A percentile compares a stretch with the other conserved stretches of the same genome.
Conservation (phyloP, 2,329 filamentous ascomycete genomes). For the Pseudogymnoascus sp. region DNA sequence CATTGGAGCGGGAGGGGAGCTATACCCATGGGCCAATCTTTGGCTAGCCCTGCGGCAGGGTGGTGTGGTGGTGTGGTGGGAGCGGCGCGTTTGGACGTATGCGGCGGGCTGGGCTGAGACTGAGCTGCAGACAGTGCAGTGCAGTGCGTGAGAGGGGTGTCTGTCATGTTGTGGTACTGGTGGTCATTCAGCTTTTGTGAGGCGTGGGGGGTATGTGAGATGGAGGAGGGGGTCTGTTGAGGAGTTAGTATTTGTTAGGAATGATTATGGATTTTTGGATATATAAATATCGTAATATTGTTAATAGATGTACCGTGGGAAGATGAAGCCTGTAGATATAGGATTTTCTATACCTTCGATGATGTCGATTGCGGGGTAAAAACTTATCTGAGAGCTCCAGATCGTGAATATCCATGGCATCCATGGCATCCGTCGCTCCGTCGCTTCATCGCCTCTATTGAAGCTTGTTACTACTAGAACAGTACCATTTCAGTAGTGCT, state of each 20-base stretch:
- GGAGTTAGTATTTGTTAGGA: neutral
- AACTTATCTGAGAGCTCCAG: neutral
- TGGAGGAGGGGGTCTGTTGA: neutral
- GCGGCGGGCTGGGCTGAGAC: neutral
- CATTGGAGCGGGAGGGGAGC: neutral
- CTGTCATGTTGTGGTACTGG: neutral
- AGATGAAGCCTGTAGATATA: neutral
- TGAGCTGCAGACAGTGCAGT: neutral
- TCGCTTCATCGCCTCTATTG: neutral
- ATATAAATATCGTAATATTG: neutral
- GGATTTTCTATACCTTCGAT: neutral
- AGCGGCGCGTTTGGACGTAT: neutral
- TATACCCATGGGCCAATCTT: constrained; percentile 7
- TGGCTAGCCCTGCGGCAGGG: neutral
- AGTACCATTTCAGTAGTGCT: neutral
- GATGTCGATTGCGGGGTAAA: constrained; percentile 1
- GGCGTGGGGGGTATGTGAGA: neutral
- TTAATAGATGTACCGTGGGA: neutral
- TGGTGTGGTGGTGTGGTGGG: neutral
- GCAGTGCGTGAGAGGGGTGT: neutral
- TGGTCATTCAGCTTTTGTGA: neutral
- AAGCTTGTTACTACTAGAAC: neutral
- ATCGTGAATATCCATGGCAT: neutral
- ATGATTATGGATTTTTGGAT: neutral
- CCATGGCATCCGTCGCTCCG: neutral